Base-by-base conservation (phyloP, 495 filamentous ascomycete species). In the Chaetomium cochliodes region DNA sequence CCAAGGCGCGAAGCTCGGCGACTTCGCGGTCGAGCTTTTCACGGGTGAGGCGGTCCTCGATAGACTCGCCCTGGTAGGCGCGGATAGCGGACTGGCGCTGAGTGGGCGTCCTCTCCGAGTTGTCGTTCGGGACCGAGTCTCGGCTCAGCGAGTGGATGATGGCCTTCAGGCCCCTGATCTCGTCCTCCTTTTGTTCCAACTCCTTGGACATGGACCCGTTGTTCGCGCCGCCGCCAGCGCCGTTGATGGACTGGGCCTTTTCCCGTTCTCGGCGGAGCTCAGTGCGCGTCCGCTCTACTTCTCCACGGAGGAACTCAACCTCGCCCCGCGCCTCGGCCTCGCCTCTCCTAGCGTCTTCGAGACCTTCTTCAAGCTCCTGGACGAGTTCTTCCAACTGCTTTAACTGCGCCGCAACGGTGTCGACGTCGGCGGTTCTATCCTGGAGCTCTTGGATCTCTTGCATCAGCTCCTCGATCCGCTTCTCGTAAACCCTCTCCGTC, bases 401-500 rank as follows among this genome's bases (percentile, higher is more conserved):
- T 9, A 99, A 81, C 76, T 98, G 93, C 62, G 82, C 79, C 3
- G 93, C 92, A 33, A 99, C 91, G 58, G 87, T 88, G 71, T 97
- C 91, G 3, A 99, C 90, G 76, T 98, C 96, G 63, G 93, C 88
- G 26, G 87, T 88, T 30, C 90, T 82, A 53, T 92, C 89, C 60
- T 93, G 88, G 3, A 93, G 74, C 57, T 96, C 92, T 58, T 87
- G 85, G 49, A 96, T 84, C 67, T 97, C 90, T 65, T 90, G 84
- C 79, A 92, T 81, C n/a, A 99, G 79, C 70, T 97, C 92, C 68
- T 93, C 90, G 9, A 97, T 87, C 67, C 88, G 87, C 72, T 91
- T 90, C 73, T 98, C 96, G 70, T 99, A 98, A 8, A 98, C 93
- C n/a, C 94, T 84, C 75, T 97, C 93, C 8, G 94, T 99, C 77